Conservation (phyloP, 2,329 filamentous ascomycete species). For the Cladophialophora carrionii region DNA sequence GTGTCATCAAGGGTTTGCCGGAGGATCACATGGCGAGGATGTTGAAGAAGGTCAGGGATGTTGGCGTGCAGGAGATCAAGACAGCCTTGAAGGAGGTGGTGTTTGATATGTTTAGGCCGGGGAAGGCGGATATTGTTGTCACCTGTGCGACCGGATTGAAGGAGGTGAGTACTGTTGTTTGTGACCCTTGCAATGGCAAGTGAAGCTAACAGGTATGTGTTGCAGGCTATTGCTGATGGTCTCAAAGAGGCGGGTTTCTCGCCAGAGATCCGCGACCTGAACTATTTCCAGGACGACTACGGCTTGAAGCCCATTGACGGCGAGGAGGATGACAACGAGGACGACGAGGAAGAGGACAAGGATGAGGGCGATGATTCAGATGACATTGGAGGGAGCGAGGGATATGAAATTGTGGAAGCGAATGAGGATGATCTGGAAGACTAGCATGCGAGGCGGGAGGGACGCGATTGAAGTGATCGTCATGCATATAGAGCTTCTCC, state of each 20-base stretch:
- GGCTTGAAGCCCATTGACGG: conserved; percentile 69
- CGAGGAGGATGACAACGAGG: conserved; percentile 62
- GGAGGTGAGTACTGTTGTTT: conserved; percentile 64
- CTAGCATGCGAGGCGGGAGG: background rate
- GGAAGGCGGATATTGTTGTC: conserved; percentile 80
- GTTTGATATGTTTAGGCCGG: conserved; percentile 76
- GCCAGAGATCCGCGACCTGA: conserved; percentile 71
- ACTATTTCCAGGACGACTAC: conserved; percentile 87
- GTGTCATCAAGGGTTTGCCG: conserved; percentile 75
- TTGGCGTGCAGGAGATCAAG: conserved; percentile 76
- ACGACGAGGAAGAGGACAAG: conserved; percentile 61
- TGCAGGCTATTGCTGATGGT: conserved; percentile 72
- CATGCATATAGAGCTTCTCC: background rate
- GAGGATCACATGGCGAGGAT: conserved; percentile 78
- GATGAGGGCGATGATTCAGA: conserved; percentile 46
- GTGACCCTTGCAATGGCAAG: conserved; percentile 15
- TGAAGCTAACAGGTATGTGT: conserved; percentile 24
- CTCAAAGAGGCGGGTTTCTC: conserved; percentile 78
- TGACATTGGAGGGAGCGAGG: conserved; percentile 52
- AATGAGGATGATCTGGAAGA: conserved; percentile 10
- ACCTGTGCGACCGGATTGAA: conserved; percentile 85
- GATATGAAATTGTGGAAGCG: conserved; percentile 41
- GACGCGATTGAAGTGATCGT: background rate
- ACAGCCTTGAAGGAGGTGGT: conserved; percentile 73
- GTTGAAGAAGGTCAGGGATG: conserved; percentile 73